These are phyloP conservation scores for Candida ascalaphidarum DNA, from an alignment of 805 yeast genomes.

Conservation along the genomic window DNA sequence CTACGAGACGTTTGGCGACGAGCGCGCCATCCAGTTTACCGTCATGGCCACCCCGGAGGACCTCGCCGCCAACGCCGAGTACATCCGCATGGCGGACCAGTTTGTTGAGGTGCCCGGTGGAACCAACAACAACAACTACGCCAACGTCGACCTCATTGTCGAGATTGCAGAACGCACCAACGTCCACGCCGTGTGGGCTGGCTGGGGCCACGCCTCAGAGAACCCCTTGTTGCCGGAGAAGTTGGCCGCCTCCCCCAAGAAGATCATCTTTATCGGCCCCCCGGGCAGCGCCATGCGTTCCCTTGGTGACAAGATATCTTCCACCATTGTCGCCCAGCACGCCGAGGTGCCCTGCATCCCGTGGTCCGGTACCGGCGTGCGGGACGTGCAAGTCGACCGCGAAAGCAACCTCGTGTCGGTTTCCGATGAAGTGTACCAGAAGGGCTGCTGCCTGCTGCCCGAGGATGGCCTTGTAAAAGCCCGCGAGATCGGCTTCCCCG, in stretches of 20 bases:
- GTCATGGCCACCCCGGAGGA: slow-evolving; percentile 99
- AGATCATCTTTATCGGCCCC: slow-evolving; percentile 93
- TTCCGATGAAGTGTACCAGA: slow-evolving; percentile 68
- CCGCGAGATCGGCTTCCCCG: slow-evolving; percentile 87
- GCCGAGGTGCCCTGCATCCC: slow-evolving; percentile 98
- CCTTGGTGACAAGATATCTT: slow-evolving; percentile 96
- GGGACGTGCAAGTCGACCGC: slow-evolving; percentile 62
- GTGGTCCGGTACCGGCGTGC: slow-evolving; percentile 99
- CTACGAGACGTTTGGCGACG: slow-evolving; percentile 96
- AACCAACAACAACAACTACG: slow-evolving; percentile 96
- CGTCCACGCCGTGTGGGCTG: slow-evolving; percentile 99
- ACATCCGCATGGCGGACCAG: slow-evolving; percentile 98
- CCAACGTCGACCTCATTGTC: slow-evolving; percentile 94
- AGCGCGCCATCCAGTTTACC: slow-evolving; percentile 85
- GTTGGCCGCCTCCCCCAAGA: slow-evolving; percentile 87
- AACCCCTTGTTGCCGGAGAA: slow-evolving; percentile 91
- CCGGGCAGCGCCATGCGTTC: slow-evolving; percentile 99
- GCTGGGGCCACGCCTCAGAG: slow-evolving; percentile 99
- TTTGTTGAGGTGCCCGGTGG: slow-evolving; percentile 99
- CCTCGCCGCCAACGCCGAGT: slow-evolving; percentile 92
- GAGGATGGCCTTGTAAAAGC: slow-evolving; percentile 89
- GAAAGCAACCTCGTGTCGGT: slow-evolving; percentile 81
- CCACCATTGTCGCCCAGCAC: slow-evolving; percentile 98
- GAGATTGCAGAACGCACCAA: slow-evolving; percentile 95
- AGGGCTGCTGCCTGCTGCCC: slow-evolving; percentile 83